Conservation (phyloP, 768 basidiomycete genomes). For the Rhodotorula toruloides region DNA sequence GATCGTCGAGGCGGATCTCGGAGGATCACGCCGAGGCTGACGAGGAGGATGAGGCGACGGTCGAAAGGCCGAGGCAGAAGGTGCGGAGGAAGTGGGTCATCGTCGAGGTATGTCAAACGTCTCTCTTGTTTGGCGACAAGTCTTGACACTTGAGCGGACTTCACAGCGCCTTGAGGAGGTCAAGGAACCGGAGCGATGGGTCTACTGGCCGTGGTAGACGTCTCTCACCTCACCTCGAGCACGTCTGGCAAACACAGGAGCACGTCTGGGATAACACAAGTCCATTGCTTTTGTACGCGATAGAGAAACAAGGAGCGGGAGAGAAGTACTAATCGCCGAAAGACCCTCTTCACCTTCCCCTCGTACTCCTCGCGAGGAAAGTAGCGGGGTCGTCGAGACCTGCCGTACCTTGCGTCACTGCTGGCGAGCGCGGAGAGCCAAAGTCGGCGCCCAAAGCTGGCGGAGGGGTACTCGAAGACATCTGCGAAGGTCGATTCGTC, state of each 20-base stretch:
- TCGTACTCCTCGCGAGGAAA: not conserved
- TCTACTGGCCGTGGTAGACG: too few relatives aligned
- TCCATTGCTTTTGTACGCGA: too few relatives aligned
- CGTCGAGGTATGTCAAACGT: constrained; percentile 7
- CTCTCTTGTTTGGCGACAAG: not conserved
- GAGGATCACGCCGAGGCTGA: not conserved
- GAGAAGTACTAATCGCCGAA: too few relatives aligned
- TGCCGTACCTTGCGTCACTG: constrained; percentile 1
- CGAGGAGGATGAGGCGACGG: not conserved
- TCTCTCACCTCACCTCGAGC: too few relatives aligned
- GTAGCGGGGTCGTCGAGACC: constrained; percentile 17
- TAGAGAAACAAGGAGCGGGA: too few relatives aligned
- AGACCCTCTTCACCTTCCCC: too few relatives aligned
- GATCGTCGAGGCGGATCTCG: not conserved
- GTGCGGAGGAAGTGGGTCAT: constrained; percentile 11
- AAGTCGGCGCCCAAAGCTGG: not conserved
- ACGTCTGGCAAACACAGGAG: too few relatives aligned
- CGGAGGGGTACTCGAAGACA: not conserved
- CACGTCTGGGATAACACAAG: too few relatives aligned
- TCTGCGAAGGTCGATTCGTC: not conserved
- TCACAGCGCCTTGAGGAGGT: not conserved
- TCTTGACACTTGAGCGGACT: too few relatives aligned
- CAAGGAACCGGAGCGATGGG: too few relatives aligned
- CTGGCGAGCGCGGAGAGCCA: too few relatives aligned
- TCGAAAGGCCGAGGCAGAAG: too few relatives aligned